Evolutionary conservation across 345 rosid species (phyloP).

Genomic region (Citrus cavaleriei): DNA sequence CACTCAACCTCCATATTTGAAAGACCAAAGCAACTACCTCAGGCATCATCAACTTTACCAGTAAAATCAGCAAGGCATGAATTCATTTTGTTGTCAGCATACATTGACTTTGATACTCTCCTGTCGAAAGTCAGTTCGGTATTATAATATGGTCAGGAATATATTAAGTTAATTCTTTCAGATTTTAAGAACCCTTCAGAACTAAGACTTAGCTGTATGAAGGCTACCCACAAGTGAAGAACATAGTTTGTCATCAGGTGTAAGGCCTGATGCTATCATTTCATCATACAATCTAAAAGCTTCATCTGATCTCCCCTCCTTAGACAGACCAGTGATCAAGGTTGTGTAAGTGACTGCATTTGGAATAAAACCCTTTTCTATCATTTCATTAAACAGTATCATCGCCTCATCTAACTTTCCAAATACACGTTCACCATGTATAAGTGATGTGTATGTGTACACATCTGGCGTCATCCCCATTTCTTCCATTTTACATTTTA

Average conservation of each 20-base stretch:
- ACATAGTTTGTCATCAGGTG: constrained; percentile 66
- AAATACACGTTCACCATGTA: constrained; percentile 69
- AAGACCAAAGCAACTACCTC: not conserved
- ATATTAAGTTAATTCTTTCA: not conserved
- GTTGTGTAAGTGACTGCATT: constrained; percentile 54
- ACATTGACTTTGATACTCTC: not conserved
- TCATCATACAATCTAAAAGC: constrained; percentile 72
- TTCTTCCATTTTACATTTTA: constrained; percentile 54
- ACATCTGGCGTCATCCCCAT: constrained; percentile 46
- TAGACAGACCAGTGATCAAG: constrained; percentile 65
- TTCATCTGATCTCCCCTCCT: constrained; percentile 74
- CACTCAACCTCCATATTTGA: not conserved
- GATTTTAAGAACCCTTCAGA: not conserved
- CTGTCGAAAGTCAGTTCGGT: not conserved
- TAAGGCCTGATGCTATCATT: constrained; percentile 53
- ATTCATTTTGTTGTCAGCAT: not conserved
- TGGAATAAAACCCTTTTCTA: constrained; percentile 42
- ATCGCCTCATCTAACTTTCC: constrained; percentile 65
- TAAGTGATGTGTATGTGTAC: constrained; percentile 71
- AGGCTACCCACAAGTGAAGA: constrained; percentile 68
- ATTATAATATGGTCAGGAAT: not conserved
- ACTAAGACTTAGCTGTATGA: constrained; percentile 29
- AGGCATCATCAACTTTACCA: not conserved
- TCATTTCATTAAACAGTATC: constrained; percentile 56
- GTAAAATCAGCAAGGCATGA: not conserved